Conservation (phyloP, 768 basidiomycete genomes). For the Pisolithus orientalis region DNA sequence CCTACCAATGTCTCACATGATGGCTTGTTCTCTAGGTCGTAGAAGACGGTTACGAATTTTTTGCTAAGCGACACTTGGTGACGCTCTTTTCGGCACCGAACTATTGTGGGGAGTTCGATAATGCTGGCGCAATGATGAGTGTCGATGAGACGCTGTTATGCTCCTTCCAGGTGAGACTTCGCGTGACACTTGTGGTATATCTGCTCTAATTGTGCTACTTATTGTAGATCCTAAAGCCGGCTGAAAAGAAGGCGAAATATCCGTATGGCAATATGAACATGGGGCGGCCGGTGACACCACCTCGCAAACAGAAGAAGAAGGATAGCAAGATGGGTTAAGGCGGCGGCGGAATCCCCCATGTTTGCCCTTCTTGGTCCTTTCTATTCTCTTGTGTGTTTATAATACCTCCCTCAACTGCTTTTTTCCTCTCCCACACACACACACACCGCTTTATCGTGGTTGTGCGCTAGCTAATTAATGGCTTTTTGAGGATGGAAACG, state of each 20-base stretch:
- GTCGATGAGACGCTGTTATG: slow-evolving; percentile 96
- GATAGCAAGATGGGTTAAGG: slow-evolving; percentile 60
- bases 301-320: slow-evolving; percentile 97
- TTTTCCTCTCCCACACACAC: slow-evolving; percentile 13
- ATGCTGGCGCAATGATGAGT: slow-evolving; percentile 99
- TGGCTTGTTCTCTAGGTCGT: slow-evolving; percentile 59
- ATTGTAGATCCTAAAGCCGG: slow-evolving; percentile 89
- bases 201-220: not conserved
- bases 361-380: slow-evolving; percentile 22
- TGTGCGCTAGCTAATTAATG: slow-evolving; percentile 14
- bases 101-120: slow-evolving; percentile 96
- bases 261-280: slow-evolving; percentile 84
- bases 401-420: slow-evolving; percentile 22
- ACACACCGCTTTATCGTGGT: slow-evolving; percentile 12
- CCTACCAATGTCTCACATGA: not conserved
- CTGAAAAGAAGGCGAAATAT: slow-evolving; percentile 96
- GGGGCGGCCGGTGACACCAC: slow-evolving; percentile 88
- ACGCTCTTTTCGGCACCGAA: slow-evolving; percentile 96
- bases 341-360: slow-evolving; percentile 16
- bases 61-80: slow-evolving; percentile 94
- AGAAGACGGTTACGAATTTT: slow-evolving; percentile 98
- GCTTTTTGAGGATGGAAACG: not conserved
- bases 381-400: slow-evolving; percentile 19
- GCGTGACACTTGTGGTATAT: slow-evolving; percentile 5
- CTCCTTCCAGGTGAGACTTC: slow-evolving; percentile 82